Percentiles rank a stretch among this genome's conserved stretches.
These are phyloP conservation scores for Parietaria judaica DNA, from an alignment of 306 rosid species.

Conservation along the genomic window DNA sequence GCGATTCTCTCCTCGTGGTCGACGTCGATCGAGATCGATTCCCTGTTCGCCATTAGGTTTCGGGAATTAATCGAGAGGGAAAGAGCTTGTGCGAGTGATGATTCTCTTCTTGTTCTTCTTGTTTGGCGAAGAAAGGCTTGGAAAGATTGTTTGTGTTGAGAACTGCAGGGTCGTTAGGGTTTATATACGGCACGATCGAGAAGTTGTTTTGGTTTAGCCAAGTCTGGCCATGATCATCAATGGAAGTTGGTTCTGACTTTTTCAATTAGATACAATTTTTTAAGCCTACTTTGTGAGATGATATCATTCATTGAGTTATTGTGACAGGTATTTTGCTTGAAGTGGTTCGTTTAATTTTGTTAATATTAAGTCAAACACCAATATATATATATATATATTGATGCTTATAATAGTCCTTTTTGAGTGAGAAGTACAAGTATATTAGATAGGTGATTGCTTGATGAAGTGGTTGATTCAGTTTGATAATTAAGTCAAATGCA, in stretches of 20 bases:
- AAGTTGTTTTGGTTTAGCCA: constrained; percentile 9
- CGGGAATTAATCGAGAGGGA: neutral
- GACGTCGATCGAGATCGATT: constrained; percentile 26
- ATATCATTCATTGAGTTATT: neutral
- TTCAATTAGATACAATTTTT: neutral
- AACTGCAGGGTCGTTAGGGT: neutral
- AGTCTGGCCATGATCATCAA: neutral
- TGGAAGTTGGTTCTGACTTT: constrained; percentile 19
- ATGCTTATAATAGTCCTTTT: neutral
- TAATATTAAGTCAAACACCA: constrained; percentile 11
- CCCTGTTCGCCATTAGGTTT: constrained; percentile 23
- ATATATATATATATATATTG: neutral
- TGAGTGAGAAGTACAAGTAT: neutral
- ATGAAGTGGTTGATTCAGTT: too few species aligned
- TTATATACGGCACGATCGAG: neutral
- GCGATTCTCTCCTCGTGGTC: constrained; percentile 29
- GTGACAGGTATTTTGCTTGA: constrained; percentile 19
- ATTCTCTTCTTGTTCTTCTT: neutral
- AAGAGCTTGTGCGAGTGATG: constrained; percentile 7
- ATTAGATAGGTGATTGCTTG: neutral
- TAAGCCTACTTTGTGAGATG: neutral
- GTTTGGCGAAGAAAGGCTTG: neutral
- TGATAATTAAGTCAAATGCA: too few species aligned
- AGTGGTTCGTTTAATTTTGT: constrained; percentile 15
- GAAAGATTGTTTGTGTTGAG: neutral